A percentile compares a stretch with the other conserved stretches of the same genome.
These are phyloP conservation scores for Penstemon eatonii DNA, from an alignment of 257 asterid genomes.

Conservation along the genomic window DNA sequence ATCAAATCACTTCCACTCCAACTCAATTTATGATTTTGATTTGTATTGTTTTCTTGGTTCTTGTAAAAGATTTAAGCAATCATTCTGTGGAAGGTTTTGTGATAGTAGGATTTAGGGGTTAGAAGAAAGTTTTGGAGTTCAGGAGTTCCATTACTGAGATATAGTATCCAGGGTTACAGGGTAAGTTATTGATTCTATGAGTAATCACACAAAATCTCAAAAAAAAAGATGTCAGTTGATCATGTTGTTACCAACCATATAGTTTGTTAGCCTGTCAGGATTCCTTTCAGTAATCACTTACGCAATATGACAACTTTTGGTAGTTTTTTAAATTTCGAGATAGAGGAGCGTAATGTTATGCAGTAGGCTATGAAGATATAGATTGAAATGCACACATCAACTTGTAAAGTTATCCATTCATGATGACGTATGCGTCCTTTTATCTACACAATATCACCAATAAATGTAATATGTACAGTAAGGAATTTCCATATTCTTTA, in stretches of 20 bases:
- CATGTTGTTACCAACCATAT: slow-evolving; percentile 26
- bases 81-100: neutral
- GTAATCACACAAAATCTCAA: slow-evolving; percentile 14
- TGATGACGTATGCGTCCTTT: neutral
- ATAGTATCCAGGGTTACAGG: slow-evolving; percentile 21
- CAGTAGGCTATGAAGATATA: slow-evolving; percentile 5
- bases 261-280: slow-evolving; percentile 21
- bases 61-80: neutral
- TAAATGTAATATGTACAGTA: slow-evolving; percentile 4
- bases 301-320: slow-evolving; percentile 16
- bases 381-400: neutral
- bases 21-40: slow-evolving; percentile 16
- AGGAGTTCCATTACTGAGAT: slow-evolving; percentile 18
- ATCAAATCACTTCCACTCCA: neutral
- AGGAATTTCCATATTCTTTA: neutral
- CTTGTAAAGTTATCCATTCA: neutral
- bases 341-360: slow-evolving; percentile 15
- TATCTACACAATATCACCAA: neutral
- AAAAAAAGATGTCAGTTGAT: slow-evolving; percentile 17
- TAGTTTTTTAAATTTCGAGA: slow-evolving; percentile 25
- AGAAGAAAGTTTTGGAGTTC: slow-evolving; percentile 14
- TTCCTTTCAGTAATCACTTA: slow-evolving; percentile 13
- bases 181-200: slow-evolving; percentile 19
- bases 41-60: neutral
- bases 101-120: neutral